Base-by-base conservation (phyloP, 805 yeast species). In the Metahyphopichia silvanorum region DNA sequence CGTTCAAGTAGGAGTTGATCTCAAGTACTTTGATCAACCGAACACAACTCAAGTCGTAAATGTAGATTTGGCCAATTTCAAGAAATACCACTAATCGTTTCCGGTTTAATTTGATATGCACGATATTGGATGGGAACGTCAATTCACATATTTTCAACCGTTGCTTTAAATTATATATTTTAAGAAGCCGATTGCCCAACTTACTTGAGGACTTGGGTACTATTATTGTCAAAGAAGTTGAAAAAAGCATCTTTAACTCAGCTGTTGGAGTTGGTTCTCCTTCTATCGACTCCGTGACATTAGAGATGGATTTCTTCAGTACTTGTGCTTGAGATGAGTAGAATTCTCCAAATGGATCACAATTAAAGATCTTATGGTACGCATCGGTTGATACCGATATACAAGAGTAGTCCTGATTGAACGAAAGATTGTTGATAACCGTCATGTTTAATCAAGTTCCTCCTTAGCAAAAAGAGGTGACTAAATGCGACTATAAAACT, bases 41-140 rank as follows among this genome's bases (percentile, higher is more conserved):
- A 81, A 91, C 88, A 55, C 94, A 86, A 36, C 93, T 78, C 40
- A 91, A 82, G 56, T 91, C 97, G 62, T 91, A 93, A 29, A 91
- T 76, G 53, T 79, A 85, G 7, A 93, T 77, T 57, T 89, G 95
- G 39, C 86, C 91, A 31, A 77, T 69, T 37, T 64, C 62, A 33
- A 91, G 64, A 5, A 85, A 77, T 12, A 89, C 93, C 20, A 86
- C 71, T 43, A 91, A 69, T 27, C 97, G 65, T 46, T 84, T 82
- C 26, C 97, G 71, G 57, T 91, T 93, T 61, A 91, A 71, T 44
- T 77, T 77, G 21, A 91, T 82, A 31, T 76, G 77, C 17, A 82
- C 63, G 2, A 91, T 80, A 6, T 79, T 65, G 4, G 86, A 76
- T 1, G 96, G 91, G 56, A 88, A 93, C 1, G 91, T 77, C 44